Evolutionary conservation across 176 grass and related monocot species (phyloP).

Genomic region (Panicum miliaceum): DNA sequence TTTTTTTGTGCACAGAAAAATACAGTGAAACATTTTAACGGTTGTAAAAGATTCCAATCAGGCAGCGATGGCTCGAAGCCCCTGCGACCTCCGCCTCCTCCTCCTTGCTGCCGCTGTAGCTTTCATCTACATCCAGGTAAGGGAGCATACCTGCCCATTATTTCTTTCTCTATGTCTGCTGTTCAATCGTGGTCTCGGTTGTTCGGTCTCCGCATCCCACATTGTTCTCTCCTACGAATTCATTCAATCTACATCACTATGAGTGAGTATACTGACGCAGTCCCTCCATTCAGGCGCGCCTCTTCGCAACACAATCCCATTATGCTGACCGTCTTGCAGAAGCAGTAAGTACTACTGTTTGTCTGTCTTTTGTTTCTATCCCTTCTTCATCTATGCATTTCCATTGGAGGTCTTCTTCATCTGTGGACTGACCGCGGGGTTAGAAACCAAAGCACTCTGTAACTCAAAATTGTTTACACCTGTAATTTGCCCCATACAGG

Average conservation of each 20-base stretch:
- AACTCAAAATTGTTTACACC: constrained; percentile 1
- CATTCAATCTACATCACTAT: not conserved
- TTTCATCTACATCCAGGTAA: constrained; percentile 98
- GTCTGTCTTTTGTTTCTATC: not conserved
- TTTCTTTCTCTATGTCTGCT: not conserved
- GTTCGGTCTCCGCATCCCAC: constrained; percentile 15
- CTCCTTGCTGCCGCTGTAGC: constrained; percentile 58
- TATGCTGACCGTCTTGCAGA: constrained; percentile 74
- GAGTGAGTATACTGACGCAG: not conserved
- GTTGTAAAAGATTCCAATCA: not conserved
- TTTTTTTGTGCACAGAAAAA: not conserved
- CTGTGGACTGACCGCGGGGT: not conserved
- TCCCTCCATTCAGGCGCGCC: constrained; percentile 62
- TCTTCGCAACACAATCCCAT: constrained; percentile 77
- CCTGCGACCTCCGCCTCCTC: constrained; percentile 71
- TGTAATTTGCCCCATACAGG: constrained; percentile 51
- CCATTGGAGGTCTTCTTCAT: not conserved
- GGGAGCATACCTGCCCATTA: not conserved
- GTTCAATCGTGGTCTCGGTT: not conserved
- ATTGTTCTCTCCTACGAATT: not conserved
- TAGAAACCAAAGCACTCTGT: not conserved
- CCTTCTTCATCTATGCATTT: not conserved
- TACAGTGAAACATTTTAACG: not conserved
- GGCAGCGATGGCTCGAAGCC: constrained; percentile 56
- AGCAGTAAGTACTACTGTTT: constrained; percentile 53